These are phyloP conservation scores for Solanum chmielewskii DNA, from an alignment of 257 asterid species.

Conservation along the genomic window DNA sequence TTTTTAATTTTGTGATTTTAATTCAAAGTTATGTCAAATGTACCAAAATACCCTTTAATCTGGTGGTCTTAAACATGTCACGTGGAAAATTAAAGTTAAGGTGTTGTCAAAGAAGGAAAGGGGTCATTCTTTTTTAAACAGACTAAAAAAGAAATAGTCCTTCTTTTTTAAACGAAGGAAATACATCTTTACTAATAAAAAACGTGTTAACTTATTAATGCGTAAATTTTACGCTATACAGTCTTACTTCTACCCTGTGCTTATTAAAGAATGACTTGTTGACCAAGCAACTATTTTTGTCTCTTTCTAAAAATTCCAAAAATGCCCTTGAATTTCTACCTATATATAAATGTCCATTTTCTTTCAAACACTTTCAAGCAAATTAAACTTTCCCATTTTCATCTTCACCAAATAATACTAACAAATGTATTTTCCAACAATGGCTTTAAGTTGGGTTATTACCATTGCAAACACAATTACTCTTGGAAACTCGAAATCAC, in stretches of 20 bases:
- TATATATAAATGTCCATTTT: neutral
- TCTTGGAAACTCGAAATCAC: neutral
- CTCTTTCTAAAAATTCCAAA: neutral
- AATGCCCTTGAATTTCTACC: neutral
- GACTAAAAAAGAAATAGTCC: no score
- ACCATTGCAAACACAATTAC: neutral
- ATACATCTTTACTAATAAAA: neutral
- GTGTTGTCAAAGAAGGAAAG: no score
- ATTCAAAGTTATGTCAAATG: no score
- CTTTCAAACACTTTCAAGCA: neutral
- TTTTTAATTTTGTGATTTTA: accelerated
- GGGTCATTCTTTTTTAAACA: no score
- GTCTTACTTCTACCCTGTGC: neutral
- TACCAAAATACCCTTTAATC: no score
- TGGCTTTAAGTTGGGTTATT: conserved; percentile 7
- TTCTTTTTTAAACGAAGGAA: no score
- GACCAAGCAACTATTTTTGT: neutral
- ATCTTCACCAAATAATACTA: neutral
- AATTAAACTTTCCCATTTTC: neutral
- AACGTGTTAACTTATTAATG: accelerated
- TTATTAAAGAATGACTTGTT: neutral
- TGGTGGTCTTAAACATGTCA: no score
- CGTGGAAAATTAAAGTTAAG: no score
- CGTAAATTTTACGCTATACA: neutral
- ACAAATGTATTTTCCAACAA: neutral